A percentile compares a stretch with the other conserved stretches of the same genome.
These are phyloP conservation scores for Acer negundo DNA, from an alignment of 345 rosid species.

Conservation along the genomic window DNA sequence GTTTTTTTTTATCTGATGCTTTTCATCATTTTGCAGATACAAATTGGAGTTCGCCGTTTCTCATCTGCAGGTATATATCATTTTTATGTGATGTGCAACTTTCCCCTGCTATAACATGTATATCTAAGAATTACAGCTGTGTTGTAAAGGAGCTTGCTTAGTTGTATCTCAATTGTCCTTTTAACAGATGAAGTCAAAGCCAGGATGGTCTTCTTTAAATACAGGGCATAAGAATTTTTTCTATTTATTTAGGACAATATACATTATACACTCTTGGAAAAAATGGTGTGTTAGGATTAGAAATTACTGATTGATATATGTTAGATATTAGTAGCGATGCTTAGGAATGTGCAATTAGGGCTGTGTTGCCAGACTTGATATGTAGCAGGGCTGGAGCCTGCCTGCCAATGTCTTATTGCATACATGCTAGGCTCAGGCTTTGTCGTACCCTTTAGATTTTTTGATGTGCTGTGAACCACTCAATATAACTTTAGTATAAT, in stretches of 20 bases:
- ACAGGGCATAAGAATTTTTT: neutral
- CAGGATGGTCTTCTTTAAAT: conserved; percentile 3
- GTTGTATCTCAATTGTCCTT: conserved; percentile 6
- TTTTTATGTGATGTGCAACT: conserved; percentile 11
- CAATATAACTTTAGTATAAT: neutral
- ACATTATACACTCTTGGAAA: neutral
- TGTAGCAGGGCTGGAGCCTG: neutral
- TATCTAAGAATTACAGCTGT: neutral
- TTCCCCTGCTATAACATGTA: neutral
- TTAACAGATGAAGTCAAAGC: conserved; percentile 1
- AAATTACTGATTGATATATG: conserved; percentile 1
- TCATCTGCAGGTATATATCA: conserved; percentile 73
- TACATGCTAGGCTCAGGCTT: conserved; percentile 1
- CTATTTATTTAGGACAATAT: conserved; percentile 2
- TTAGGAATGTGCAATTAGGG: neutral
- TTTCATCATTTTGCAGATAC: conserved; percentile 51
- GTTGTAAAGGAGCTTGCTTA: conserved; percentile 2
- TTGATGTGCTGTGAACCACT: neutral
- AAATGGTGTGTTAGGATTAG: neutral
- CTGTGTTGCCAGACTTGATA: neutral
- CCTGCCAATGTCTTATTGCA: neutral
- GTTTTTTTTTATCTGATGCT: conserved; percentile 28
- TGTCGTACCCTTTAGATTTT: neutral
- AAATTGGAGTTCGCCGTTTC: conserved; percentile 59
- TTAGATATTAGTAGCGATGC: neutral